Evolutionary conservation across 176 grass and related monocot species (phyloP).

Genomic region (Hyparrhenia diplandra): DNA sequence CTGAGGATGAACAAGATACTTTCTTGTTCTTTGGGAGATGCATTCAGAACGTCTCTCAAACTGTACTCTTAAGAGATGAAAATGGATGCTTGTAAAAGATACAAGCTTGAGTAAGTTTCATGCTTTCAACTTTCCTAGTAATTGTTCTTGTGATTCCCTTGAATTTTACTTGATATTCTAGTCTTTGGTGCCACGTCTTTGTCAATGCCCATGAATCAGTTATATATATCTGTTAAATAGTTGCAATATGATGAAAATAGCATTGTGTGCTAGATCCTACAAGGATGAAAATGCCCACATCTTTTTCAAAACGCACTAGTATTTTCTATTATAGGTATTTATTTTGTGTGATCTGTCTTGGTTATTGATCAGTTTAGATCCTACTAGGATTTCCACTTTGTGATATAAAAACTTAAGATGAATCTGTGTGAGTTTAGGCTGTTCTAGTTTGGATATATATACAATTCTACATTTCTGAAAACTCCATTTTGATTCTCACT

Average conservation of each 20-base stretch:
- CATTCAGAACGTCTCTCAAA: slow-evolving; percentile 15
- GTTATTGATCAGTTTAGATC: slow-evolving; percentile 13
- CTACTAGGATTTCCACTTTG: neutral
- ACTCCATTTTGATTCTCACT: neutral
- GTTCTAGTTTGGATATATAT: neutral
- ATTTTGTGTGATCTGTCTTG: neutral
- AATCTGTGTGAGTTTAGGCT: neutral
- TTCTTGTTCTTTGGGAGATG: slow-evolving; percentile 10
- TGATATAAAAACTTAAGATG: neutral
- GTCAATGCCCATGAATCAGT: neutral
- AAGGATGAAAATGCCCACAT: too few relatives aligned
- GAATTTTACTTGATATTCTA: neutral
- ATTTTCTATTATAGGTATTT: slow-evolving; percentile 7
- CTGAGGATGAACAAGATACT: slow-evolving; percentile 14
- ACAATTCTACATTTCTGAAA: neutral
- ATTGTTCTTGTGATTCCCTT: slow-evolving; percentile 14
- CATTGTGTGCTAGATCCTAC: too few relatives aligned
- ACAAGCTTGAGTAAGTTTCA: slow-evolving; percentile 22
- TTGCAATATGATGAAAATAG: slow-evolving; percentile 8
- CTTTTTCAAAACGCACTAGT: too few relatives aligned
- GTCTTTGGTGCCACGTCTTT: neutral
- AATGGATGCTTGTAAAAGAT: neutral
- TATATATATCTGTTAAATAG: slow-evolving; percentile 7
- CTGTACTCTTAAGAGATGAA: slow-evolving; percentile 25
- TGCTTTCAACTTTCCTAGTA: neutral